Evolutionary conservation across 129 eudicot genomes (phyloP), one percentile per base, ranked within the genome.

Genomic region (Flaveria bidentis): DNA sequence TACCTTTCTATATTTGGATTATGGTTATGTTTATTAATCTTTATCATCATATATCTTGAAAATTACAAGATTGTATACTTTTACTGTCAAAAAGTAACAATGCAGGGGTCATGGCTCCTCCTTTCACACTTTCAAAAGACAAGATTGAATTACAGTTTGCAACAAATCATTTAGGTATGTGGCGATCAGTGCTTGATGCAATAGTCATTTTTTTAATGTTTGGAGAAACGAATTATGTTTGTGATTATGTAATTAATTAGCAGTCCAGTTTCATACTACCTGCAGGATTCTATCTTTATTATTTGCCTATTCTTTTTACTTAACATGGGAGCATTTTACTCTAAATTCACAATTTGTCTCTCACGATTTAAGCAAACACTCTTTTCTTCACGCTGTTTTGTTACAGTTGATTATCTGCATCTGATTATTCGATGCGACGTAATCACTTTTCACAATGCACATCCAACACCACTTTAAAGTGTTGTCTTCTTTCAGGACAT

Each of bases 21-120:
- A 2, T 62, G 30, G 22, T 71, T 12, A 52, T 20, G 50, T 9
- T 22, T 41, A 5, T 23, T n/a, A 25, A 16, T 53, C 25, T 42
- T 55, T 55, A 45, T 44, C 14, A 50, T 18, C 45, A 2, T 18
- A 45, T 17, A 26, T 23, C 25, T 23, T 72, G 66, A 77, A 41
- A 50, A 8, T 20, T 52, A 8, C 25, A 14, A 65, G 25, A 60
- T 57, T 9, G 2, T 9, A 75, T 16, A 33, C 16, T 10, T 79
- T 44, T 49, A n/a, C 30, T 80, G 69, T 82, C 74, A 50, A 76
- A 80, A 93, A 36, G 98, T 76, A 88, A 86, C 74, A 93, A 93
- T 88, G 97, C 97, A 85, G 97, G 98, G 68, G 82, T 91, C 62
- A 85, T 93, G 97, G 92, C 88, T 76, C 81, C 92, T 72, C 98